phyloP scores from a whole-genome alignment of 1,284 basidiomycete genomes.

The Coniophora puteana region DNA sequence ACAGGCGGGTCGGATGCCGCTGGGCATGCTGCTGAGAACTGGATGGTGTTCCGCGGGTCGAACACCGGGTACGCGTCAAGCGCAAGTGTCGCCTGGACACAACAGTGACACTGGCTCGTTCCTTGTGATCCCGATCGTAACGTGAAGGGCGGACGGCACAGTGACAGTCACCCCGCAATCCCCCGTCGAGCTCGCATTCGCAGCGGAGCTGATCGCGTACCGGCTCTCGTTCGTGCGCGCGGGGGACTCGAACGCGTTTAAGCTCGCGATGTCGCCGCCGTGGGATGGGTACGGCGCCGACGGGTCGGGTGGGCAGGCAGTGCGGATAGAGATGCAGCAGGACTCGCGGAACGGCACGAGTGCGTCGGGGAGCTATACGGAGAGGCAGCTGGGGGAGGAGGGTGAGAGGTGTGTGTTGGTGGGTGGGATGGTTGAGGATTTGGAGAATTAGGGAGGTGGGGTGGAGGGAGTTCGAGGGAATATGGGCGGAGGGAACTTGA shows the following conservation, averaged over 20 bases:
- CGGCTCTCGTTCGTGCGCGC: constrained; percentile 58
- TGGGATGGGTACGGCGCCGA: constrained; percentile 35
- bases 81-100: too few relatives aligned
- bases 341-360: constrained; percentile 26
- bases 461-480: too few relatives aligned
- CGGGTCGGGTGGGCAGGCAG: constrained; percentile 11
- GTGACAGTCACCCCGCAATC: constrained; percentile 36
- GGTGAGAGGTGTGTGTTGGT: too few relatives aligned
- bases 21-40: constrained; percentile 54
- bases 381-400: constrained; percentile 33
- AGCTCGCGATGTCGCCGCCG: constrained; percentile 41
- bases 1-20: constrained; percentile 33
- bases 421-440: too few relatives aligned
- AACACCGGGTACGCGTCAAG: constrained; percentile 59
- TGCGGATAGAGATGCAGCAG: constrained; percentile 45
- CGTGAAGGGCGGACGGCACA: too few relatives aligned
- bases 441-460: too few relatives aligned
- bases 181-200: constrained; percentile 42
- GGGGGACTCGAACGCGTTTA: constrained; percentile 47
- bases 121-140: too few relatives aligned
- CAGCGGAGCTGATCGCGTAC: constrained; percentile 53
- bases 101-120: too few relatives aligned
- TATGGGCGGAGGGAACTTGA: too few relatives aligned
- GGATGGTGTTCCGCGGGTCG: constrained; percentile 60
- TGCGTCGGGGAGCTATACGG: constrained; percentile 40